A percentile compares a stretch with the other conserved stretches of the same genome.
phyloP scores from a whole-genome alignment of 1,284 basidiomycete genomes.

The Ustilago cynodontis region DNA sequence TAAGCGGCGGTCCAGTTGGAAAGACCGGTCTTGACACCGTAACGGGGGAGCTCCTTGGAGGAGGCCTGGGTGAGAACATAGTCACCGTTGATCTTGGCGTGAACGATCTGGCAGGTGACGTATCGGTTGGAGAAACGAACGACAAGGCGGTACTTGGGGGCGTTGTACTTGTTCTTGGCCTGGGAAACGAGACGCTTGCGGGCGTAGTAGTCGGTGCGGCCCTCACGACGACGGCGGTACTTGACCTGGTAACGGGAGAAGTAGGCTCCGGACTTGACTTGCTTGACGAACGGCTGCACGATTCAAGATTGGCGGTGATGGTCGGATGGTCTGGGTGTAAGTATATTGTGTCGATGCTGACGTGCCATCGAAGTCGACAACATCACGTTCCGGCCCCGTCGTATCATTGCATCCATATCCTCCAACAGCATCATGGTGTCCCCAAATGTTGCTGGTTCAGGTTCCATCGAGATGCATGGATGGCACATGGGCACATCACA shows the following conservation, averaged over 20 bases:
- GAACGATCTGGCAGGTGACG: slow-evolving; percentile 79
- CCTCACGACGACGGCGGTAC: slow-evolving; percentile 82
- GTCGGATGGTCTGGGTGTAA: slow-evolving; percentile 7
- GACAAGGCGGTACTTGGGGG: slow-evolving; percentile 97
- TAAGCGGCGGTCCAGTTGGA: slow-evolving; percentile 99
- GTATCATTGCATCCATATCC: not conserved
- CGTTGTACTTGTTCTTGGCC: slow-evolving; percentile 99
- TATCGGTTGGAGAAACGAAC: slow-evolving; percentile 80
- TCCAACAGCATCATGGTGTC: not conserved
- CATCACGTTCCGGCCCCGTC: not conserved
- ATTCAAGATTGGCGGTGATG: not conserved
- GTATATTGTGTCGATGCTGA: slow-evolving; percentile 11
- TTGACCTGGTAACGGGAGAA: slow-evolving; percentile 84
- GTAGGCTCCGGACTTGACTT: slow-evolving; percentile 80
- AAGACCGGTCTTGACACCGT: slow-evolving; percentile 97
- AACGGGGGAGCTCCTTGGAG: slow-evolving; percentile 92
- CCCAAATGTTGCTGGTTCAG: not conserved
- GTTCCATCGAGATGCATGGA: slow-evolving; percentile 12
- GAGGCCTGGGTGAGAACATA: slow-evolving; percentile 79
- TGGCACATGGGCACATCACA: slow-evolving; percentile 14
- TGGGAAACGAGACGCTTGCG: slow-evolving; percentile 95
- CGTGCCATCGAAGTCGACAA: slow-evolving; percentile 21
- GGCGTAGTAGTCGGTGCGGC: slow-evolving; percentile 99
- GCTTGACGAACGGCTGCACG: slow-evolving; percentile 73
- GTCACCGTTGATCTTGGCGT: slow-evolving; percentile 97